phyloP scores from a whole-genome alignment of 2,329 filamentous ascomycete genomes.

The Thielaviopsis musarum region DNA sequence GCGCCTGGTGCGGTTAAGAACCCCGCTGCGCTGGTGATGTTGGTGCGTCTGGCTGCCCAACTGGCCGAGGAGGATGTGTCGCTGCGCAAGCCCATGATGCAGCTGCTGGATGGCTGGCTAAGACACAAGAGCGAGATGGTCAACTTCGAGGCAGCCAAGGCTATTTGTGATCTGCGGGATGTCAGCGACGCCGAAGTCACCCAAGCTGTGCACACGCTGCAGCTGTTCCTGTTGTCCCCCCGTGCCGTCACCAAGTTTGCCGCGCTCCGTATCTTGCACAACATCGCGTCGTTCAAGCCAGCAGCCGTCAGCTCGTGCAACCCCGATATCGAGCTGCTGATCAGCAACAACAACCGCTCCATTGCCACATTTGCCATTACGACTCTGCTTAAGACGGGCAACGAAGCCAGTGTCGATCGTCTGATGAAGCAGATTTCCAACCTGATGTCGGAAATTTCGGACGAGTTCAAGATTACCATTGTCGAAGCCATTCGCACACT shows the following conservation, averaged over 20 bases:
- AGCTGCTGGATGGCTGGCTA: constrained; percentile 88
- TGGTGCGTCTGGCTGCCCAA: constrained; percentile 84
- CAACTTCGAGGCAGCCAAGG: constrained; percentile 97
- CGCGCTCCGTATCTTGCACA: constrained; percentile 87
- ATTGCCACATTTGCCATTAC: constrained; percentile 98
- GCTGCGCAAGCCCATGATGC: constrained; percentile 89
- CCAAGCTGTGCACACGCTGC: constrained; percentile 85
- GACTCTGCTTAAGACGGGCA: constrained; percentile 92
- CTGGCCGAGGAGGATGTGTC: constrained; percentile 83
- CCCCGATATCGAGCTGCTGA: constrained; percentile 89
- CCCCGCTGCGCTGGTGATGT: constrained; percentile 78
- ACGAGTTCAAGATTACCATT: constrained; percentile 99
- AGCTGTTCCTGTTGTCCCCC: constrained; percentile 91
- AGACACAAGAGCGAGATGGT: constrained; percentile 99
- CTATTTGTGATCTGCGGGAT: constrained; percentile 87
- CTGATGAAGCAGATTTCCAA: constrained; percentile 97
- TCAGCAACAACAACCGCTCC: constrained; percentile 91
- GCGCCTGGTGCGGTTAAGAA: constrained; percentile 85
- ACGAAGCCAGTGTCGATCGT: constrained; percentile 90
- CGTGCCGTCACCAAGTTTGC: constrained; percentile 95
- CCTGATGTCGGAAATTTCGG: constrained; percentile 98
- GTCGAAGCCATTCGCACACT: constrained; percentile 94
- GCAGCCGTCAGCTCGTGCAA: constrained; percentile 86
- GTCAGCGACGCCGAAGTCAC: constrained; percentile 81
- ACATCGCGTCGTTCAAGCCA: constrained; percentile 93